Percentiles rank a stretch among this genome's conserved stretches.
Conservation (phyloP, 2,329 filamentous ascomycete species). For the Cercospora beticola region DNA sequence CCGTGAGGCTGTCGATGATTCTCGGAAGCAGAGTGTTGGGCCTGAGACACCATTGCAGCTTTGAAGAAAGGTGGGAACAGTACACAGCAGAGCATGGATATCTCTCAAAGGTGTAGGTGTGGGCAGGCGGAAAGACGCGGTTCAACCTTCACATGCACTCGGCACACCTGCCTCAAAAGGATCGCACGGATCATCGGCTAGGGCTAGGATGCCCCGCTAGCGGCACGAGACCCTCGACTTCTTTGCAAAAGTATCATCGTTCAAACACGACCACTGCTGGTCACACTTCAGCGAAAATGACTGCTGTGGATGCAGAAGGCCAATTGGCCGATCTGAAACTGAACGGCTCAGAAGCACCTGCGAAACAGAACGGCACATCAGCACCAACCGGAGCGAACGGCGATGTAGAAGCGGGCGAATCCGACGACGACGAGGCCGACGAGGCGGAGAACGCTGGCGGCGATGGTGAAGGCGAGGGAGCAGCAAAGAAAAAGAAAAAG, state of each 20-base stretch:
- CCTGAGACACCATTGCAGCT: neutral
- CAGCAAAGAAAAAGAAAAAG: conserved; percentile 50
- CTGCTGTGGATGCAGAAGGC: conserved; percentile 33
- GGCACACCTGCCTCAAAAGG: neutral
- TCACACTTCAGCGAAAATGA: conserved; percentile 24
- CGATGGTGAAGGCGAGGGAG: conserved; percentile 31
- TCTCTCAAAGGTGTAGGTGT: neutral
- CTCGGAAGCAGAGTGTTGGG: neutral
- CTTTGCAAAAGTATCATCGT: conserved; percentile 2
- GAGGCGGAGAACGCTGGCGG: conserved; percentile 28
- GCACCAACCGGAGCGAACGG: conserved; percentile 31
- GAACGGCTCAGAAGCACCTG: conserved; percentile 22
- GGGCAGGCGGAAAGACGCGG: neutral
- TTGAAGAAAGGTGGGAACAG: neutral
- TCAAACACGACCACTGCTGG: neutral
- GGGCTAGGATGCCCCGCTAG: neutral
- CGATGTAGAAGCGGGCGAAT: conserved; percentile 38
- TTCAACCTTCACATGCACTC: neutral
- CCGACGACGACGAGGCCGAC: conserved; percentile 40
- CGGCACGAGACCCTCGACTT: conserved; percentile 6
- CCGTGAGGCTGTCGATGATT: neutral
- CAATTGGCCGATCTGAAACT: conserved; percentile 31
- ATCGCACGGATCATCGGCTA: neutral
- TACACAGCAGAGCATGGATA: neutral
- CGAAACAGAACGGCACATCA: conserved; percentile 28